Evolutionary conservation across 2,329 filamentous ascomycete genomes (phyloP).

Genomic region (Rutstroemia sp.): DNA sequence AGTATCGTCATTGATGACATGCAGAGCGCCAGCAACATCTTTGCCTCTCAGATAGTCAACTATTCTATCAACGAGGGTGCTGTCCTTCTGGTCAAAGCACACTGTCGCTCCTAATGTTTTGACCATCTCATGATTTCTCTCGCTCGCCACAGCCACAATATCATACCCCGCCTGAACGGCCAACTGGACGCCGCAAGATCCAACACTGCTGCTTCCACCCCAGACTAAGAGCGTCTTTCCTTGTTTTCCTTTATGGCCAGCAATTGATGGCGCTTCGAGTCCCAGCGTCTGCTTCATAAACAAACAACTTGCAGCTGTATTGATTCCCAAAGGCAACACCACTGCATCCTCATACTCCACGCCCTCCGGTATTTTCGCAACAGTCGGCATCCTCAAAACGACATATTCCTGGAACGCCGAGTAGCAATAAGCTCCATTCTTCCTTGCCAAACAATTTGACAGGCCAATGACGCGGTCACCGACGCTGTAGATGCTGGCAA

Average conservation of each 20-base stretch:
- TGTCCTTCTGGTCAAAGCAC: conserved; percentile 33
- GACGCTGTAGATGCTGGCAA: conserved; percentile 30
- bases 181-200: conserved; percentile 16
- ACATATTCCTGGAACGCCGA: conserved; percentile 27
- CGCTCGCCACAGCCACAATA: conserved; percentile 33
- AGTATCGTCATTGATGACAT: background rate
- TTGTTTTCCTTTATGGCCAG: background rate
- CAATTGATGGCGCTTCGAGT: background rate
- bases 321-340: conserved; percentile 27
- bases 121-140: conserved; percentile 31
- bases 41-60: conserved; percentile 27
- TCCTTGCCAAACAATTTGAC: conserved; percentile 14
- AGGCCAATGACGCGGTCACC: conserved; percentile 37
- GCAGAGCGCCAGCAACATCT: conserved; percentile 28
- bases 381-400: conserved; percentile 13
- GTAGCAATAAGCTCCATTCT: conserved; percentile 17
- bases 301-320: conserved; percentile 26
- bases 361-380: conserved; percentile 21
- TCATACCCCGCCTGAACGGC: conserved; percentile 32
- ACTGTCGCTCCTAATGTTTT: conserved; percentile 32
- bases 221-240: conserved; percentile 19
- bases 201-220: conserved; percentile 19
- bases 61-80: conserved; percentile 25
- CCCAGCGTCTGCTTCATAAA: conserved; percentile 20
- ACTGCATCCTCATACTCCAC: conserved; percentile 25